Evolutionary conservation across 768 basidiomycete species (phyloP).

Genomic region (Leccinum uliginosum): DNA sequence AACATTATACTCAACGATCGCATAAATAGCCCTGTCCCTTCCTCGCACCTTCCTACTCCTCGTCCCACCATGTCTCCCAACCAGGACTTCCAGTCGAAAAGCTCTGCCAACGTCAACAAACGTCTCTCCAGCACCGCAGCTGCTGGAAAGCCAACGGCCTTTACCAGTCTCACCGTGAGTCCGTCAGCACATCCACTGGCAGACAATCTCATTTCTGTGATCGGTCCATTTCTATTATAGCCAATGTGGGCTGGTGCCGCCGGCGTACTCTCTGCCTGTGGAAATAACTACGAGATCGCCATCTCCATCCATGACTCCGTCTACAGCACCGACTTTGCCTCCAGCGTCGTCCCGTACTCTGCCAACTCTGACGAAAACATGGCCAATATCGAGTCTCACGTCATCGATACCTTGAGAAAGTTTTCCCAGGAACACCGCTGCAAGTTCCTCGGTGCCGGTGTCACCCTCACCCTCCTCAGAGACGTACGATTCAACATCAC

Average conservation of each 20-base stretch:
- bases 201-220: conserved; percentile 4
- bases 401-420: conserved; percentile 61
- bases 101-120: conserved; percentile 59
- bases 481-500: conserved; percentile 46
- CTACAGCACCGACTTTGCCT: conserved; percentile 77
- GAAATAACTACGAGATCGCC: conserved; percentile 63
- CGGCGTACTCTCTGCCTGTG: conserved; percentile 55
- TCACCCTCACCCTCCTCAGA: conserved; percentile 65
- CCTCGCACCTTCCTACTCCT: conserved; percentile 15
- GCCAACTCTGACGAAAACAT: conserved; percentile 53
- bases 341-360: conserved; percentile 47
- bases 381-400: conserved; percentile 56
- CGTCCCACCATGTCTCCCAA: conserved; percentile 47
- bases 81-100: conserved; percentile 56
- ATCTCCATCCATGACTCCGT: conserved; percentile 82
- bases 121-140: conserved; percentile 60
- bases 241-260: conserved; percentile 88
- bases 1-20: not conserved
- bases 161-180: conserved; percentile 64
- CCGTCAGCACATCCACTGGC: not conserved
- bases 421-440: conserved; percentile 76
- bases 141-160: conserved; percentile 51
- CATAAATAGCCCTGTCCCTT: conserved; percentile 32
- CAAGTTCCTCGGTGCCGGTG: conserved; percentile 83
- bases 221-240: conserved; percentile 34